phyloP scores from a whole-genome alignment of 208 protist genomes.

The Acanthamoeba castellanii region DNA sequence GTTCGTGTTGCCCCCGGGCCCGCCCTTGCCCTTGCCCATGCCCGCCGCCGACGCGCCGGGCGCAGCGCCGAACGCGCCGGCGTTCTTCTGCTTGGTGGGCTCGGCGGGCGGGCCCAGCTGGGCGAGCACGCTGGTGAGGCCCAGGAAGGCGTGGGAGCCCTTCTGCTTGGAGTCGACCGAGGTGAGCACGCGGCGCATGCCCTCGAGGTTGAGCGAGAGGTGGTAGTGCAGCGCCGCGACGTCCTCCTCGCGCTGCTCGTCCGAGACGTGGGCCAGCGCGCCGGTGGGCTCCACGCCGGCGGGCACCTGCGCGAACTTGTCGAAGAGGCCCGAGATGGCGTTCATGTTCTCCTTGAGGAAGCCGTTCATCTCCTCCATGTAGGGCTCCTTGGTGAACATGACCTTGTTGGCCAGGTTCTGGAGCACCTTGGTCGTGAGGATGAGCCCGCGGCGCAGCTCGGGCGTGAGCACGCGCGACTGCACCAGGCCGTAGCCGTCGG shows the following conservation, averaged over 20 bases:
- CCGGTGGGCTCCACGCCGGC: background rate
- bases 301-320: conserved; percentile 43
- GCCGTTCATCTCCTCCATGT: conserved; percentile 80
- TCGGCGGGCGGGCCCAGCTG: conserved; percentile 78
- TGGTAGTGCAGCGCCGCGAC: conserved; percentile 73
- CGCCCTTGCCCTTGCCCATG: background rate
- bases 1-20: background rate
- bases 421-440: conserved; percentile 84
- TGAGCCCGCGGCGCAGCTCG: conserved; percentile 76
- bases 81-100: conserved; percentile 56
- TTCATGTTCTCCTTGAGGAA: conserved; percentile 81
- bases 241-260: conserved; percentile 78
- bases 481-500: conserved; percentile 80
- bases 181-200: conserved; percentile 50
- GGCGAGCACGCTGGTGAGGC: conserved; percentile 64
- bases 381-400: conserved; percentile 81
- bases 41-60: background rate
- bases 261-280: background rate
- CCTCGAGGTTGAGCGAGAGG: conserved; percentile 62
- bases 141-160: background rate
- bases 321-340: conserved; percentile 76
- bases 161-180: background rate
- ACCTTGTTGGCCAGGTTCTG: background rate
- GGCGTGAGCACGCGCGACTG: background rate
- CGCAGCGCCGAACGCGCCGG: background rate